Base-by-base conservation (phyloP, 2,329 filamentous ascomycete species). In the Calonectria hongkongensis region DNA sequence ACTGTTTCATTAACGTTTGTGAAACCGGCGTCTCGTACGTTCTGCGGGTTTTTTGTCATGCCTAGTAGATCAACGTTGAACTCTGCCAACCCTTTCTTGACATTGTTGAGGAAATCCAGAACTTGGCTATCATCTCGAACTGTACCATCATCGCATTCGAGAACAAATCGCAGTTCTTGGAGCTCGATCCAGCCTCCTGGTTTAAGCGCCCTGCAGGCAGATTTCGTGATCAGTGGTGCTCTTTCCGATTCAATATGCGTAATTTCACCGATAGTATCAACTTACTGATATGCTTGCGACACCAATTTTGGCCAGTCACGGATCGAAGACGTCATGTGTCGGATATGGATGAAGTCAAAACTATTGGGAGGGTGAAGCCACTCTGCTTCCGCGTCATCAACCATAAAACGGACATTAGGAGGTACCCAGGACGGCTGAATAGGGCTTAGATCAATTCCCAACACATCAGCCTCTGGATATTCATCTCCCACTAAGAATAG, bases 361-460 rank as follows among this genome's bases (percentile, higher is more conserved):
- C 73, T 63, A 15, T 56, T 21, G 4, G 72, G 58, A 0, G 66
- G 66, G 58, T 78, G 60, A 30, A 41, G 64, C 91, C 90, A 92
- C 4, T 88, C 84, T 48, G 88, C 85, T 78, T 91, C 89, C 27
- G 86, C 85, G 76, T 92, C 90, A 77, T 92, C 90, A 12, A 92
- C 85, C 51, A 90, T 80, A 79, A 92, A 92, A 15, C 84, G 85
- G 54, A 90, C 85, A 75, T 92, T 92, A 16, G 88, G 86, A 18
- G 90, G 90, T 4, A 91, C 86, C 82, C 84, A 85, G 15, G 81
- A 79, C 2, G 85, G 84, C 75, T 87, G 85, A 45, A 87, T 87
- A 2, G 85, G 84, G 33, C 83, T 83, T 8, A 86, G 74, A 65
- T 86, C 84, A 39, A 82, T 82, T 60, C 84, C 84, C 5, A 82